phyloP scores from a whole-genome alignment of 371 early-diverging fungal species.

The Batkoa obscura region DNA sequence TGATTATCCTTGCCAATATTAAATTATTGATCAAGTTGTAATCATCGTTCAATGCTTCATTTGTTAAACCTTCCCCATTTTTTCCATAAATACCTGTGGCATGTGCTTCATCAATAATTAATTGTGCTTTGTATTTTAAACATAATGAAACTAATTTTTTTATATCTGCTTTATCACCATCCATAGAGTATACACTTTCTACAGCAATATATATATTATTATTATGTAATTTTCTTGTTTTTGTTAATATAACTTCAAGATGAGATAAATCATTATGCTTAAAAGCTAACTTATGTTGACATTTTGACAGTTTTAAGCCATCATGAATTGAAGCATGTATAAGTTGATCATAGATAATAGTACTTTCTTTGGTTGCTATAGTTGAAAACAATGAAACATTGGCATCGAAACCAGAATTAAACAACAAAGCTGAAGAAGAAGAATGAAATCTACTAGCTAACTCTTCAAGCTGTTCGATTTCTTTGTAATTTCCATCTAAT shows the following conservation, averaged over 20 bases:
- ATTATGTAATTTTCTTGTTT: constrained; percentile 8
- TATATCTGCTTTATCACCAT: constrained; percentile 59
- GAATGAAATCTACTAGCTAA: constrained; percentile 38
- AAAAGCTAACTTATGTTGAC: constrained; percentile 25
- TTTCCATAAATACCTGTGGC: constrained; percentile 57
- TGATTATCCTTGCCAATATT: constrained; percentile 57
- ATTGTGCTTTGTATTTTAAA: constrained; percentile 15
- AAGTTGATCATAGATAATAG: constrained; percentile 46
- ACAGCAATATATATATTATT: constrained; percentile 36
- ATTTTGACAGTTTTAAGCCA: constrained; percentile 42
- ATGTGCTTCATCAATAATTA: constrained; percentile 43
- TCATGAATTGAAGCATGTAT: constrained; percentile 72
- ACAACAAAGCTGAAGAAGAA: constrained; percentile 38
- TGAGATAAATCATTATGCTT: constrained; percentile 33
- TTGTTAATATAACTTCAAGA: constrained; percentile 17
- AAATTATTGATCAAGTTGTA: constrained; percentile 25
- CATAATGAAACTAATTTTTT: constrained; percentile 30
- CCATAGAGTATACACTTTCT: constrained; percentile 70
- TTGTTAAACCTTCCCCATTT: constrained; percentile 29
- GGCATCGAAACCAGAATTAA: constrained; percentile 74
- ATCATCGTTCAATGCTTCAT: constrained; percentile 14
- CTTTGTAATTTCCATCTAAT: constrained; percentile 48
- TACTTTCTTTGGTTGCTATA: constrained; percentile 41
- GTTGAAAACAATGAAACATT: constrained; percentile 47
- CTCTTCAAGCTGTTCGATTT: constrained; percentile 34